Base-by-base conservation (phyloP, 2,329 filamentous ascomycete species). In the Sarocladiaceae sp. region DNA sequence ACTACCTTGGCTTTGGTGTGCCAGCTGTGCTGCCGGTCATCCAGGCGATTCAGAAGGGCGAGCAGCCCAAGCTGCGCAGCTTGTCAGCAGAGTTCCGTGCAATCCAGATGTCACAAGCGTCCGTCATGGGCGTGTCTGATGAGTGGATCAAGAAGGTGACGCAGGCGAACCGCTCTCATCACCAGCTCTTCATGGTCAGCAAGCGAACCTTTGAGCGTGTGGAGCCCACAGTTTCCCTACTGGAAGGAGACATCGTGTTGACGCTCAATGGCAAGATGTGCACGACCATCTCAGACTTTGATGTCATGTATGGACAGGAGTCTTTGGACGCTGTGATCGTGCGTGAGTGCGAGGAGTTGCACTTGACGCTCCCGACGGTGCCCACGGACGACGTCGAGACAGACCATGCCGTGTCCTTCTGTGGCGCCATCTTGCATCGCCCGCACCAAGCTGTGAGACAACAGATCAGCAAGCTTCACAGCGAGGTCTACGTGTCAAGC, bases 101-200 rank as follows among this genome's bases (percentile, higher is more conserved):
- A 11, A 90, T 99, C 26, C 91, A 96, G 63, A 97, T 99, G 93
- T 88, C 88, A 35, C 94, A 99, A 71, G 93, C 90, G 15, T 87
- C 92, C 33, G 90, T 97, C 59, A 97, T 99, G 92, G 94, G 94
- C 10, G 90, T 97, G 1, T 90, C 89, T 0, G 92, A 97, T 62
- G 87, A 95, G 56, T 97, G 93, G 94, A 96, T 99, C 61, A 80
- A 89, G 60, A 88, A 90, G 68, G 93, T 97, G 2, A 86, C 94
- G 51, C 77, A 85, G 58, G 90, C 90, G 56, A 97, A 99, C 68
- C 88, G 90, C 35, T 86, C 94, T 49, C 88, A 91, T 53, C 94
- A 99, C 65, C 94, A 99, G 71, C 82, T 99, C 33, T 99, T 99
- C 75, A 97, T 99, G 88, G 90, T 99, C 26, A 87, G 90, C 62